phyloP scores from a whole-genome alignment of 2,329 filamentous ascomycete genomes.

The Herpotrichia juniperi region DNA sequence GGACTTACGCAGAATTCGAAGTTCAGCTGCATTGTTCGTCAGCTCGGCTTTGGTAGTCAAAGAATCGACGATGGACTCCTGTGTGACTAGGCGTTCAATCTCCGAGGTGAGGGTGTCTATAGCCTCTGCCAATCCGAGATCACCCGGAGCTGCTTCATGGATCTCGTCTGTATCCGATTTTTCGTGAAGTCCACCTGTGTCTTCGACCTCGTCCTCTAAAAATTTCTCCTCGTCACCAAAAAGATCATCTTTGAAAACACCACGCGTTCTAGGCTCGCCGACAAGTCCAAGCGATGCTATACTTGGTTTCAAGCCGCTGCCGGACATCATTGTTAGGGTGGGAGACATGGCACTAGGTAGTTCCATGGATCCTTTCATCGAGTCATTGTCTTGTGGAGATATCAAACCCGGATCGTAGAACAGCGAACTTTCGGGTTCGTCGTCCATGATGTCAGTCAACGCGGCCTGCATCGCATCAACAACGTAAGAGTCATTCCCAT shows the following conservation, averaged over 20 bases:
- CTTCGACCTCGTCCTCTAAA: conserved; percentile 83
- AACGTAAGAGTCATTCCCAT: conserved; percentile 74
- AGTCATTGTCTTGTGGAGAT: conserved; percentile 65
- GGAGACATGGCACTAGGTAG: conserved; percentile 52
- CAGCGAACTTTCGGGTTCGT: conserved; percentile 71
- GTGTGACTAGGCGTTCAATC: conserved; percentile 84
- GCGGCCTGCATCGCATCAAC: conserved; percentile 94
- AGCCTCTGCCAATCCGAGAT: conserved; percentile 90
- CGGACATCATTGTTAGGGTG: conserved; percentile 39
- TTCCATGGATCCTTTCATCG: conserved; percentile 68
- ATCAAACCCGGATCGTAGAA: conserved; percentile 64
- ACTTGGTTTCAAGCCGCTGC: conserved; percentile 72
- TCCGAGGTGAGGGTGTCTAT: conserved; percentile 87
- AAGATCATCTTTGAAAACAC: conserved; percentile 92
- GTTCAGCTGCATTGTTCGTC: conserved; percentile 93
- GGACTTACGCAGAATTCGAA: conserved; percentile 90
- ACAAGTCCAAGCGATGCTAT: conserved; percentile 91
- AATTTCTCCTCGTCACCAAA: conserved; percentile 90
- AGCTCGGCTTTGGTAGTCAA: conserved; percentile 92
- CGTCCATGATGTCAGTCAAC: conserved; percentile 88
- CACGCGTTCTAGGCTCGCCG: conserved; percentile 82
- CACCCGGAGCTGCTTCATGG: conserved; percentile 91
- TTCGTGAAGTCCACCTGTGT: conserved; percentile 64
- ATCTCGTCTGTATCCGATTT: conserved; percentile 79
- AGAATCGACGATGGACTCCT: conserved; percentile 90